Base-by-base conservation (phyloP, 2,329 filamentous ascomycete species). In the Tolypocladium ophioglossoides region DNA sequence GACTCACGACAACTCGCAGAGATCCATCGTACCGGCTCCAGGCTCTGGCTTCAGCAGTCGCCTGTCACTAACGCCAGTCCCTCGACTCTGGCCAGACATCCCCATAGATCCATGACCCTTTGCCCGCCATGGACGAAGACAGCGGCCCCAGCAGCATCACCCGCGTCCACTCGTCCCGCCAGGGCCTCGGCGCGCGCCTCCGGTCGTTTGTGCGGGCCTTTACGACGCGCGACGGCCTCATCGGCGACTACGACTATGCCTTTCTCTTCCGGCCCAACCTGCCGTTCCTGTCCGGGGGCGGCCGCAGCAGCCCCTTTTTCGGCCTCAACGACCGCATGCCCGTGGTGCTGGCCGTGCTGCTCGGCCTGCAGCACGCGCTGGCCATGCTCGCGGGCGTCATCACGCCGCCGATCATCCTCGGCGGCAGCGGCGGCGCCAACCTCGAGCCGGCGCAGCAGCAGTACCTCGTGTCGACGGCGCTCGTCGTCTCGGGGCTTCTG, bases 181-280 rank as follows among this genome's bases (percentile, higher is more conserved):
- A 65, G 61, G 57, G 60, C 37, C 50, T 69, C 51, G 22, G 59
- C 37, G 27, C 32, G 30, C 57, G 55, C 14, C 51, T 64, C 47
- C 59, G 60, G 48, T 62, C 62, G 24, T 39, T 68, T 22, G 57
- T 55, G 35, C 72, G 70, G 56, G 70, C 72, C 7, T 76, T 82
- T 58, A 70, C 77, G 53, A 83, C 79, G 48, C 84, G 75, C 57
- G 79, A 91, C 1, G 91, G 91, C 14, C 78, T 96, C 30, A 70
- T 96, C 54, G 91, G 91, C 58, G 78, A 84, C 62, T 96, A 96
- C 70, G 87, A 96, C 77, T 96, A 96, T 78, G 87, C 69, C 38
- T 94, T 91, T 64, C 83, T 96, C 41, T 95, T 96, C 76, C 83
- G 75, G 24, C 88, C 83, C 1, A 91, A 88, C 61, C 71, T 96